A percentile compares a stretch with the other conserved stretches of the same genome.
Evolutionary conservation across 1,284 basidiomycete genomes (phyloP).

Genomic region (Boletus mariae): DNA sequence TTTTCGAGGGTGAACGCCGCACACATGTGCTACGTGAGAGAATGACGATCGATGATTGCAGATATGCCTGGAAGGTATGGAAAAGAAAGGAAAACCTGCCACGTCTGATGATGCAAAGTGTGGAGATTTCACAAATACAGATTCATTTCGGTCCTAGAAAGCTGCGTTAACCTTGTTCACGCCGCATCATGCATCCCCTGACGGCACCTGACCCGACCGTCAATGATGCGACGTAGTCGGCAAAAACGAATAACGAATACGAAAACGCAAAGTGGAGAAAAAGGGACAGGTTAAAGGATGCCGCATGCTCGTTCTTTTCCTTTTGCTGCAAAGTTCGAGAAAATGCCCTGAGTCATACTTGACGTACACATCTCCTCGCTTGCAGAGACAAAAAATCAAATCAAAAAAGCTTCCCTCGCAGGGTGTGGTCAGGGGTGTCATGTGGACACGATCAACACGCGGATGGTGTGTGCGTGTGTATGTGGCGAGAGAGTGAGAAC

Average conservation of each 20-base stretch:
- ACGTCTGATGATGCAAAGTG: not conserved
- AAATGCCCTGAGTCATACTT: not conserved
- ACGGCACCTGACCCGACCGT: not conserved
- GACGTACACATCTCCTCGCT: constrained; percentile 1
- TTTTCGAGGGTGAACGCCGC: not conserved
- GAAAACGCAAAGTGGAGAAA: not conserved
- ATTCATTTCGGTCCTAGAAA: not conserved
- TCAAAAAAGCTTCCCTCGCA: constrained; percentile 17
- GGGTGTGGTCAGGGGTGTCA: not conserved
- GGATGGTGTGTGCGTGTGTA: not conserved
- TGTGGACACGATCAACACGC: not conserved
- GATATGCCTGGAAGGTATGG: not conserved
- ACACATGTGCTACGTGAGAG: constrained; percentile 3
- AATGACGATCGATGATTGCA: not conserved
- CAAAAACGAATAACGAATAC: not conserved
- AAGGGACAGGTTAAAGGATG: not conserved
- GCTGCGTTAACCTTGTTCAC: not conserved
- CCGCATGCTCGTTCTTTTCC: not conserved
- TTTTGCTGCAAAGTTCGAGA: not conserved
- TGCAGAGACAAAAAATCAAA: constrained; percentile 21
- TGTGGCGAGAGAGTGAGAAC: not conserved
- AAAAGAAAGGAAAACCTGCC: not conserved
- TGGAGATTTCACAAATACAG: not conserved
- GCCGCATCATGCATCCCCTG: not conserved
- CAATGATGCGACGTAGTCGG: not conserved